Base-by-base conservation (phyloP, 768 basidiomycete species). In the Mycena leptocephala region DNA sequence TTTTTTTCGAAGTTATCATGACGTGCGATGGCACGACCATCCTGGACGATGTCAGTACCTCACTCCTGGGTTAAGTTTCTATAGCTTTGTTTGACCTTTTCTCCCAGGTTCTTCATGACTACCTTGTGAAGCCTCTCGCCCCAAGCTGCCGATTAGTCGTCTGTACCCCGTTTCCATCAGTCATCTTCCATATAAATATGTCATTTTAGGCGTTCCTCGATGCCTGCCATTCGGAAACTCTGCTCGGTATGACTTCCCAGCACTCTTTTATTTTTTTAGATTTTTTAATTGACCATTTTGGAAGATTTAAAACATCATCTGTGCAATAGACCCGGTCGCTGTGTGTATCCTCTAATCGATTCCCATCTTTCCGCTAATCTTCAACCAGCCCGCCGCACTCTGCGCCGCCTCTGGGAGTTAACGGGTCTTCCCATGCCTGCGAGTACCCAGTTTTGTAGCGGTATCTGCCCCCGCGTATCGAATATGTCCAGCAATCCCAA, bases 111-210 rank as follows among this genome's bases (percentile, higher is more conserved):
- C 32, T 70, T 28, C 28, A 70, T 16, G 43, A 70, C 1, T 26
- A 70, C 22, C 59, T 70, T n/a, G 59, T 70, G n/a, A 62, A 70
- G 26, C 59, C 69, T 22, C 59, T 70, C 26, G 33, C 43, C 2
- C 43, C 59, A 18, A 26, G 58, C 26, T 70, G 10, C 59, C 35
- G 58, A 22, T 30, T 70, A 53, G 24, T 70, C 11, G 69, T 70
- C 22, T 13, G 61, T 43, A 2, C 18, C 1, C 33, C 7, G 16
- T 1, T 10, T 56, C 10, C 24, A 16, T 16, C 41, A 43, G n/a
- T 20, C 24, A 5, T 20, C 18, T 33, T 33, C 3, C 8, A 18
- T 26, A n/a, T 33, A 8, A n/a, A 11, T 6, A 24, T 61, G 11
- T 11, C 20, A 58, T 18, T 5, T n/a, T 2, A 62, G 59, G 69